Base-by-base conservation (phyloP, 1,139 yeast genomes). In the Debaryomyces udenii region DNA sequence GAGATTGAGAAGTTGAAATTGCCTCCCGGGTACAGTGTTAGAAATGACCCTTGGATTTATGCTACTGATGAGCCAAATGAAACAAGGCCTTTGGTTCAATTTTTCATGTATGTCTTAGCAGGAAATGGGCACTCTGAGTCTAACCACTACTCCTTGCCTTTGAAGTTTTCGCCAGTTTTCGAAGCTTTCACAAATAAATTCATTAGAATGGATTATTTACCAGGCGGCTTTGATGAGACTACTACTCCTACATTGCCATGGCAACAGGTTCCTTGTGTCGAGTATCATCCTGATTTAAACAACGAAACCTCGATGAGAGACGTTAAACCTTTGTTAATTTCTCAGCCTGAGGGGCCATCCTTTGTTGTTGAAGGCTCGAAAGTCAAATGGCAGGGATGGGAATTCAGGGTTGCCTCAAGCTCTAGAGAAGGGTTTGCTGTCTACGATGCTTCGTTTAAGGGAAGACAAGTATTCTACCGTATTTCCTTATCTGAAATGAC, bases 351-450 rank as follows among this genome's bases (percentile, higher is more conserved):
- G 56, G 96, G 96, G 47, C 86, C 95, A 15, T 84, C 93, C 1
- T 88, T 85, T 67, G 54, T 73, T n/a, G 65, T 81, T 37, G 72
- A 78, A 11, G 87, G 87, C 30, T 66, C 76, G 39, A 82, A 81
- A 62, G 79, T 88, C 49, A 67, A 74, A 46, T 88, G 96, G 96
- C 95, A 86, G 69, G 93, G 88, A 40, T 88, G 96, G 96, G 86
- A 83, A 61, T 86, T 88, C 70, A 76, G 88, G 62, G 87, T 85
- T 31, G 78, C 83, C 37, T 73, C 87, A 46, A 81, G 81, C 54
- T 82, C 80, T 39, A 84, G 96, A 73, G 96, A 88, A 69, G 96
- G 96, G 51, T 76, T 86, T 54, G 94, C 84, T 31, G 59, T 88
- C 38, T 86, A 86, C 61, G 91, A 88, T 52, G 83, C 83, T 42